phyloP scores from a whole-genome alignment of 2,329 filamentous ascomycete species.

The Biscogniauxia mediterranea region DNA sequence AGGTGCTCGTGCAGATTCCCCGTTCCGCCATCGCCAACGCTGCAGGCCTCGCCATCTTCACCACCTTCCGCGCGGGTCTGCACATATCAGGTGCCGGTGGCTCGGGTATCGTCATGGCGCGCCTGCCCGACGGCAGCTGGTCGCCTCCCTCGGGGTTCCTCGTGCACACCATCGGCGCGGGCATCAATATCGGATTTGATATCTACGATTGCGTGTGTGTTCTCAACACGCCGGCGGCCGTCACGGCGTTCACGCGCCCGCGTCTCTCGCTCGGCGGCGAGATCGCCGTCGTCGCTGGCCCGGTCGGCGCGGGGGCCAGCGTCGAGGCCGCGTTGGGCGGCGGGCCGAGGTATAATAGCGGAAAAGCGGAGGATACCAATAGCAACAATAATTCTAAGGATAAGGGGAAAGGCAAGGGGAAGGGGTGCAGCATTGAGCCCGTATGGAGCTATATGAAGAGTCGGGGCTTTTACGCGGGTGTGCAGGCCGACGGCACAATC shows the following conservation, averaged over 20 bases:
- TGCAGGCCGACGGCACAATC: slow-evolving; percentile 84
- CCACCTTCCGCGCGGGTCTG: slow-evolving; percentile 65
- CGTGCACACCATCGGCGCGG: slow-evolving; percentile 75
- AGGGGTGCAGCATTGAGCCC: slow-evolving; percentile 44
- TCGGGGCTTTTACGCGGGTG: slow-evolving; percentile 81
- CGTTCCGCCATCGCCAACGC: slow-evolving; percentile 62
- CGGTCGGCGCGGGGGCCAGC: slow-evolving; percentile 68
- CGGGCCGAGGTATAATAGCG: no score
- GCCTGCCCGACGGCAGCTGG: slow-evolving; percentile 66
- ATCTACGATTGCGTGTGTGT: slow-evolving; percentile 89
- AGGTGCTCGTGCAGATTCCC: slow-evolving; percentile 55
- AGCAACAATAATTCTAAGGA: not conserved
- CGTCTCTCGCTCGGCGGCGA: slow-evolving; percentile 77
- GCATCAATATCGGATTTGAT: slow-evolving; percentile 78
- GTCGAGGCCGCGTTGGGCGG: slow-evolving; percentile 61
- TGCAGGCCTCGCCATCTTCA: slow-evolving; percentile 70
- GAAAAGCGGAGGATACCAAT: not conserved
- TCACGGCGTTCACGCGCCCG: slow-evolving; percentile 73
- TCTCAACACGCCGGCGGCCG: slow-evolving; percentile 74
- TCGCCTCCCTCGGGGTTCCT: slow-evolving; percentile 80
- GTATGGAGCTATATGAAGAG: slow-evolving; percentile 88
- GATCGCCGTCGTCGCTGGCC: slow-evolving; percentile 70
- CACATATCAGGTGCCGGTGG: slow-evolving; percentile 66
- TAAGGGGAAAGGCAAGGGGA: slow-evolving; percentile 12
- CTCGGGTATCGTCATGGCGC: slow-evolving; percentile 62